Percentiles rank a stretch among this genome's conserved stretches.
These are phyloP conservation scores for Globisporangium nodosum DNA, from an alignment of 352 stramenopile genomes.

Conservation along the genomic window DNA sequence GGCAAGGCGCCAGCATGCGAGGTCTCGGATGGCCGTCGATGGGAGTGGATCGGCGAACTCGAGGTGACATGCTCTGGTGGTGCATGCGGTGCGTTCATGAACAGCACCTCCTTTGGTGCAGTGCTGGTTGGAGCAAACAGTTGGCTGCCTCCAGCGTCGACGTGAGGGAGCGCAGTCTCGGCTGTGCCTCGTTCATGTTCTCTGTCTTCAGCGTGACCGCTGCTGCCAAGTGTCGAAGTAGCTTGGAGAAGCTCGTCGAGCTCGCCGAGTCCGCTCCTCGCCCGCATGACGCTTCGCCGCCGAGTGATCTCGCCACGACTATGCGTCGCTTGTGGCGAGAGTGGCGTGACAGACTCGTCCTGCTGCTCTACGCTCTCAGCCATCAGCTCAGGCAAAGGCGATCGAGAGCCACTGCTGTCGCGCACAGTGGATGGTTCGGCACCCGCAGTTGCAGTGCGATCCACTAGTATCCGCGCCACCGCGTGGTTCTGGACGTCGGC, in stretches of 20 bases:
- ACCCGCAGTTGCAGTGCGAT: too few relatives aligned
- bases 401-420: background rate
- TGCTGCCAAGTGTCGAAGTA: background rate
- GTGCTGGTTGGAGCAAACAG: too few relatives aligned
- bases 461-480: too few relatives aligned
- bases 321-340: background rate
- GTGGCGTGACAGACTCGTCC: background rate
- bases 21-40: background rate
- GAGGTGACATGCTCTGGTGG: background rate
- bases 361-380: background rate
- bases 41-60: background rate
- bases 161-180: too few relatives aligned
- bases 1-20: background rate
- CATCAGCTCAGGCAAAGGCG: background rate
- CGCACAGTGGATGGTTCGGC: background rate
- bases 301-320: background rate
- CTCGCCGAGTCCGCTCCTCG: conserved; percentile 2
- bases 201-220: background rate
- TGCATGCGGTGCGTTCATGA: too few relatives aligned
- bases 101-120: too few relatives aligned
- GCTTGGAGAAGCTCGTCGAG: background rate
- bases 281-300: background rate
- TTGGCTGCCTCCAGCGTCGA: too few relatives aligned
- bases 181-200: too few relatives aligned
- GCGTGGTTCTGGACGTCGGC: too few relatives aligned